Evolutionary conservation across 2,329 filamentous ascomycete species (phyloP).

Genomic region (Diaporthe batatas): DNA sequence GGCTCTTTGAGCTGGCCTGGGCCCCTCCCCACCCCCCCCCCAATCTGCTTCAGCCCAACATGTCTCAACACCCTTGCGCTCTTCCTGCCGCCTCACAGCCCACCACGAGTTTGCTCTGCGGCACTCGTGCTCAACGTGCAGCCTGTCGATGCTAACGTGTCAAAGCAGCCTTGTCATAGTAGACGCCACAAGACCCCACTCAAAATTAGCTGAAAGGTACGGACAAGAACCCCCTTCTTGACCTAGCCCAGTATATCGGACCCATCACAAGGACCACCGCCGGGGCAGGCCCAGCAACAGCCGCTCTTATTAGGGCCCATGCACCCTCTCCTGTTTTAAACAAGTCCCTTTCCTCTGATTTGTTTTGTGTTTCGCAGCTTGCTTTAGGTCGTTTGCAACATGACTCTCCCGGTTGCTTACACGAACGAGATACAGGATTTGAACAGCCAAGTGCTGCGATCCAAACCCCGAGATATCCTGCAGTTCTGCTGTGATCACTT

Average conservation of each 20-base stretch:
- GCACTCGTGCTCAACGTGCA: conserved; percentile 24
- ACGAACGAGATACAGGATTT: conserved; percentile 73
- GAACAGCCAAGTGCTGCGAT: conserved; percentile 70
- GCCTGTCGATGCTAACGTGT: conserved; percentile 37
- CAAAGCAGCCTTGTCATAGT: conserved; percentile 42
- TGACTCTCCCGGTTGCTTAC: conserved; percentile 68
- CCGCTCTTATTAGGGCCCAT: background rate
- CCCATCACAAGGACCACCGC: background rate
- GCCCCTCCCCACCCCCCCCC: conserved; percentile 34
- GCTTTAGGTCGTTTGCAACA: conserved; percentile 44
- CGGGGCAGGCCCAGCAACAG: background rate
- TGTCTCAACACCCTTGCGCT: conserved; percentile 42
- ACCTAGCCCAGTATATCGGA: conserved; percentile 16
- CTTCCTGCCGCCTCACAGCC: conserved; percentile 14
- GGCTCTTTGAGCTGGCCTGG: conserved; percentile 35
- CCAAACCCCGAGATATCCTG: conserved; percentile 73
- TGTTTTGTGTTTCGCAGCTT: conserved; percentile 20
- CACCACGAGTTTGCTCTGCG: conserved; percentile 20
- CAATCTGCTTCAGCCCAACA: conserved; percentile 35
- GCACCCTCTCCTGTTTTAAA: conserved; percentile 18
- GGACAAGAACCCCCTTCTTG: conserved; percentile 19
- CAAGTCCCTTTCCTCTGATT: conserved; percentile 28
- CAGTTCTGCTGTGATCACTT: conserved; percentile 81
- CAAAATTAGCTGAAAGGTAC: conserved; percentile 39
- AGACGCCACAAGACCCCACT: conserved; percentile 35